Evolutionary conservation across 345 rosid species (phyloP).

Genomic region (Nasturtium officinale): DNA sequence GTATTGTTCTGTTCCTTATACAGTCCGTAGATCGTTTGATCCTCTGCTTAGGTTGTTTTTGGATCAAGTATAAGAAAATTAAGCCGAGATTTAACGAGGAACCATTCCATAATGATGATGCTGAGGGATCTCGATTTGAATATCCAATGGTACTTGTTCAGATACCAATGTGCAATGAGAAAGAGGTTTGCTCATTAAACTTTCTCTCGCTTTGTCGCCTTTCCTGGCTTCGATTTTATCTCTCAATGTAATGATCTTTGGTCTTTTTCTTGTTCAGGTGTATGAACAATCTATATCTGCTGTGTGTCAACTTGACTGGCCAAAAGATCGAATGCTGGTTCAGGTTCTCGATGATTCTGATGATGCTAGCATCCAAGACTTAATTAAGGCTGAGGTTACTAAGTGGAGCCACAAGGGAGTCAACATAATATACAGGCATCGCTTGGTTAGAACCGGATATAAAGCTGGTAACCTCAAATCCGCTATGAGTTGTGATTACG

Average conservation of each 20-base stretch:
- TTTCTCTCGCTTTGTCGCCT: conserved; percentile 10
- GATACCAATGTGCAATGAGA: conserved; percentile 87
- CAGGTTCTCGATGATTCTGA: conserved; percentile 84
- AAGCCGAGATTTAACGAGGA: conserved; percentile 60
- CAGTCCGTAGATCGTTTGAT: conserved; percentile 79
- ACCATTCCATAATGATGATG: conserved; percentile 59
- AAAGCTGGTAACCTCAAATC: conserved; percentile 94
- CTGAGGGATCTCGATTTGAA: conserved; percentile 52
- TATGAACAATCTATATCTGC: conserved; percentile 84
- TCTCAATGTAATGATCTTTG: conserved; percentile 20
- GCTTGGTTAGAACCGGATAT: conserved; percentile 75
- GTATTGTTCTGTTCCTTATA: conserved; percentile 68
- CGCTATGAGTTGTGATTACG: conserved; percentile 80
- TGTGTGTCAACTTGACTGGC: conserved; percentile 88
- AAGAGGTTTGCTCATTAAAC: conserved; percentile 53
- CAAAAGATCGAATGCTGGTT: conserved; percentile 64
- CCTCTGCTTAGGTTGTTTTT: conserved; percentile 73
- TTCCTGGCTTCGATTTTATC: not conserved
- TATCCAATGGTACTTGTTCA: conserved; percentile 91
- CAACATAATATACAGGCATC: conserved; percentile 72
- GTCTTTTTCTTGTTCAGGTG: conserved; percentile 50
- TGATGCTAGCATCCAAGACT: conserved; percentile 65
- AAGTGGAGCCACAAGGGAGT: conserved; percentile 74
- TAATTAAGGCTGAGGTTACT: conserved; percentile 65
- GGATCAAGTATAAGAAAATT: conserved; percentile 79